A percentile compares a stretch with the other conserved stretches of the same genome.
Conservation (phyloP, 177 flowering plant species). For the Vitis hybrid region DNA sequence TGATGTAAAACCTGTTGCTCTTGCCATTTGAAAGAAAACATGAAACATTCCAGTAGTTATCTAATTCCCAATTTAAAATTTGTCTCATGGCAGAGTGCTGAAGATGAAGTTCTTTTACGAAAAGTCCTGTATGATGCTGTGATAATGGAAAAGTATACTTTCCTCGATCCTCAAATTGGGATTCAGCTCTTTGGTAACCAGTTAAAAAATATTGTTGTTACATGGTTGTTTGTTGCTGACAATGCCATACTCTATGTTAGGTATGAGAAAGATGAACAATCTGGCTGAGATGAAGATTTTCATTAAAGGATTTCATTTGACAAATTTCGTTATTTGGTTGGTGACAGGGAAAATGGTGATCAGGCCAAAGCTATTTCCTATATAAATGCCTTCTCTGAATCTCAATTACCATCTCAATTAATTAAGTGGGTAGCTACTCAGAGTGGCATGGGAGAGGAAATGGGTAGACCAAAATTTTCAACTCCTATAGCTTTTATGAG, state of each 20-base stretch:
- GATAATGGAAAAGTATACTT: constrained; percentile 20
- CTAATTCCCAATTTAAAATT: not conserved
- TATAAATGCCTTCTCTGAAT: constrained; percentile 21
- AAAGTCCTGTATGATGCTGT: constrained; percentile 26
- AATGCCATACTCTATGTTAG: constrained; percentile 21
- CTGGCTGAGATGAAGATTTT: not conserved
- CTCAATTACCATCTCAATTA: constrained; percentile 16
- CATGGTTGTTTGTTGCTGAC: constrained; percentile 27
- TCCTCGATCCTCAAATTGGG: constrained; percentile 10
- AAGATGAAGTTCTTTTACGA: constrained; percentile 24
- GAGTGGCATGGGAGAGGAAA: constrained; percentile 1
- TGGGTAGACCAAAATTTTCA: constrained; percentile 11
- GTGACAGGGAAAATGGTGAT: constrained; percentile 24
- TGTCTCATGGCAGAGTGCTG: constrained; percentile 19
- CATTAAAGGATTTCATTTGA: not conserved
- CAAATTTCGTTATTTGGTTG: not conserved
- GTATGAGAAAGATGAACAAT: constrained; percentile 15
- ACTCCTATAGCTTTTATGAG: constrained; percentile 36
- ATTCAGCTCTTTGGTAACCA: constrained; percentile 1
- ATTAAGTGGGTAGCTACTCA: constrained; percentile 23
- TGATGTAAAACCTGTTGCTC: not conserved
- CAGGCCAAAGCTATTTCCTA: constrained; percentile 16
- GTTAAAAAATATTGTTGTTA: constrained; percentile 21
- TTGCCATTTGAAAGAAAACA: not conserved
- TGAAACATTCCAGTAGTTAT: not conserved